Evolutionary conservation across 106 monocot species (phyloP), one percentile per base, ranked within the genome.

Genomic region (Narthecium ossifragum): DNA sequence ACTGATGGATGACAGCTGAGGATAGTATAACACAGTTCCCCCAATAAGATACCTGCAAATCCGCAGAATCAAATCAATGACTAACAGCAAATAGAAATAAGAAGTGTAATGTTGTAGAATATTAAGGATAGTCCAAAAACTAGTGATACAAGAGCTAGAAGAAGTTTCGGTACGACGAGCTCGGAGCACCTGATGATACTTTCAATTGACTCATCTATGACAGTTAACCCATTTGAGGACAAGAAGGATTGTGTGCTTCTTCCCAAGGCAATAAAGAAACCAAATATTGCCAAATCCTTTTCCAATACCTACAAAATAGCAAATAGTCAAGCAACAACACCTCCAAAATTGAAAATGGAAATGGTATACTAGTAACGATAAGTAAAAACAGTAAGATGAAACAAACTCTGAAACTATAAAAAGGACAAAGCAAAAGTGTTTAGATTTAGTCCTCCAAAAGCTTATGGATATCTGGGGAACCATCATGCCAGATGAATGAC

Each of bases 261-360:
- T 54, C 88, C 98, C 59, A 98, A 67, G 37, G 91, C 87, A 82
- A 98, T 91, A 60, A 98, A 98, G 73, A 91, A 88, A 6, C 98
- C 98, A 88, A 98, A 98, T 37, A 98, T 98, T 73, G 87, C 84
- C 63, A 98, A 70, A 75, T 98, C 98, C 59, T 80, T 98, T 74
- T 91, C 98, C 69, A 98, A 66, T 34, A 98, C 85, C 98, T 98
- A 72, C 60, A 55, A 43, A 10, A 43, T 43, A 18, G 11, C 10
- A 1, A 43, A n/a, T n/a, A n/a, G n/a, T n/a, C n/a, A n/a, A n/a
- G n/a, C n/a, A n/a, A n/a, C n/a, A n/a, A n/a, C n/a, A n/a, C n/a
- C n/a, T n/a, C n/a, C n/a, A n/a, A n/a, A n/a, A n/a, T n/a, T n/a
- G n/a, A n/a, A n/a, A n/a, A n/a, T n/a, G n/a, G n/a, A n/a, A n/a